These are phyloP conservation scores for Leptomonas pyrrhocoris DNA, from an alignment of 208 protist genomes.

Conservation along the genomic window DNA sequence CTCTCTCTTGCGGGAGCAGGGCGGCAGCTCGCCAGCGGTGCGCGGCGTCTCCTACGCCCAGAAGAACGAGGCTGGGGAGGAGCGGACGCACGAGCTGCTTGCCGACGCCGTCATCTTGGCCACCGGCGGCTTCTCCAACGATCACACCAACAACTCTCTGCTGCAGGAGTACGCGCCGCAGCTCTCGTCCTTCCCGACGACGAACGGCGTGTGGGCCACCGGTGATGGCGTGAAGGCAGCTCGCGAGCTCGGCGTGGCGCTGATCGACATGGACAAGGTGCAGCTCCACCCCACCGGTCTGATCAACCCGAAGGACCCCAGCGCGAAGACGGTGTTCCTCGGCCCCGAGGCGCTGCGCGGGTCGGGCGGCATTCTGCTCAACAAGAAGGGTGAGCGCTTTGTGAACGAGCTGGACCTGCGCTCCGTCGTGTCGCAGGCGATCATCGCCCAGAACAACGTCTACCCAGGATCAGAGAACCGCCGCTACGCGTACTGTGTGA, in stretches of 20 bases:
- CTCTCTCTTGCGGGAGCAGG: slow-evolving; percentile 40
- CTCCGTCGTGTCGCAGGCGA: slow-evolving; percentile 91
- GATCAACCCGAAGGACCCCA: slow-evolving; percentile 90
- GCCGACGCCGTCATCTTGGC: slow-evolving; percentile 86
- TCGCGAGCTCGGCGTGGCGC: slow-evolving; percentile 54
- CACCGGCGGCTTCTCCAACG: slow-evolving; percentile 90
- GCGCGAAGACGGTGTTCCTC: slow-evolving; percentile 89
- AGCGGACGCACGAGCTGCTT: slow-evolving; percentile 34
- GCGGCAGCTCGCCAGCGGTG: slow-evolving; percentile 32
- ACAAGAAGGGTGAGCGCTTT: slow-evolving; percentile 92
- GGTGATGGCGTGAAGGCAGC: slow-evolving; percentile 84
- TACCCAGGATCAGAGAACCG: slow-evolving; percentile 52
- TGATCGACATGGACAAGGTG: slow-evolving; percentile 94
- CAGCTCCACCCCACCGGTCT: slow-evolving; percentile 96
- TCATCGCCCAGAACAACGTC: slow-evolving; percentile 73
- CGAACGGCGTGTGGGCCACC: slow-evolving; percentile 88
- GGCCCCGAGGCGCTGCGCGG: slow-evolving; percentile 95
- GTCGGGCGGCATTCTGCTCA: slow-evolving; percentile 94
- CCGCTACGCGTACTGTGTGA: slow-evolving; percentile 72
- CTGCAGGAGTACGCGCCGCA: slow-evolving; percentile 81
- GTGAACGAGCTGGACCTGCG: slow-evolving; percentile 95
- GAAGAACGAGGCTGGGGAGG: slow-evolving; percentile 17
- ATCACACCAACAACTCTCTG: slow-evolving; percentile 60
- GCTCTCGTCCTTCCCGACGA: slow-evolving; percentile 77
- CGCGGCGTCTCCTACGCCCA: slow-evolving; percentile 43